Percentiles rank a stretch among this genome's conserved stretches.
Conservation (phyloP, 495 filamentous ascomycete species). For the Podospora fimiseda region DNA sequence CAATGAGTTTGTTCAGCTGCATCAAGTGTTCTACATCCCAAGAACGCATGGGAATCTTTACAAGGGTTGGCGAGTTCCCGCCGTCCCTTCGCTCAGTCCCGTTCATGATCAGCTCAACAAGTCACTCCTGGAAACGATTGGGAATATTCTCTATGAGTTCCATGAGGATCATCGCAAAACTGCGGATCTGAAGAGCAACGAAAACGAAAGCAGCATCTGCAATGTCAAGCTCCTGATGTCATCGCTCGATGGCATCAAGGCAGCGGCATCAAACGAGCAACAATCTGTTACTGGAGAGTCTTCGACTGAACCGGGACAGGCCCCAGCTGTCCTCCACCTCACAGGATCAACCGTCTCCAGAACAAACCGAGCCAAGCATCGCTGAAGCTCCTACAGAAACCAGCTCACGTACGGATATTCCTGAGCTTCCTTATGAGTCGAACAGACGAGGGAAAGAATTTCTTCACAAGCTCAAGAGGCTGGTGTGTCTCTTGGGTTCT, state of each 20-base stretch:
- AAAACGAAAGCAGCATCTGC: slow-evolving; percentile 17
- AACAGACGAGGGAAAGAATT: neutral
- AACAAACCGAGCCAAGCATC: neutral
- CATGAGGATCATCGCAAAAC: neutral
- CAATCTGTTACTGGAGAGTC: neutral
- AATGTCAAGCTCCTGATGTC: slow-evolving; percentile 5
- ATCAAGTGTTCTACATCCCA: slow-evolving; percentile 36
- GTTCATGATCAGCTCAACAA: slow-evolving; percentile 7
- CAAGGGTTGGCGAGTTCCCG: slow-evolving; percentile 28
- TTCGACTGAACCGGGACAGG: neutral
- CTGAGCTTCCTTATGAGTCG: neutral
- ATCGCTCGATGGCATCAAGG: neutral
- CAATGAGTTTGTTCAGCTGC: slow-evolving; percentile 36
- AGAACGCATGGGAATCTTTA: slow-evolving; percentile 40
- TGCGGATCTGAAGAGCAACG: neutral
- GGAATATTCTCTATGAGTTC: neutral
- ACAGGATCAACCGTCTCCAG: neutral
- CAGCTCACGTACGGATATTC: neutral
- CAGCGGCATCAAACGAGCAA: neutral
- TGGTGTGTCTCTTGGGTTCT: neutral
- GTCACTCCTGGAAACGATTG: slow-evolving; percentile 6
- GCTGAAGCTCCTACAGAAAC: neutral
- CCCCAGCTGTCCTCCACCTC: neutral
- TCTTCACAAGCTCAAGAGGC: neutral
- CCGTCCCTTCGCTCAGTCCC: neutral